Conservation (phyloP, 2,329 filamentous ascomycete species). For the Elsinoe fawcettii region DNA sequence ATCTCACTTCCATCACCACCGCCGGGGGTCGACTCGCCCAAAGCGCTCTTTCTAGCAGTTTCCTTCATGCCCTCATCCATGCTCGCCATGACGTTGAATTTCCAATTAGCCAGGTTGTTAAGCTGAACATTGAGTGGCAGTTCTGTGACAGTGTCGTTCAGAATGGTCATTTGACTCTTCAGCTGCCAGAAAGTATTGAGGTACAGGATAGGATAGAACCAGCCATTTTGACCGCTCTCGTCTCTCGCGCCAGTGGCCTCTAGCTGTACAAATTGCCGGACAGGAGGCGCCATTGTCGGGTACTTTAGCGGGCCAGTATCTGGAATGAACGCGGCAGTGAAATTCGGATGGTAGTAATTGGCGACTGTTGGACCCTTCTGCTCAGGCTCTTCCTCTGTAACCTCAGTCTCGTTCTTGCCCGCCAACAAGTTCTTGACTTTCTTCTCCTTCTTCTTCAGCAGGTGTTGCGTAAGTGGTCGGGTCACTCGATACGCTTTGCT, state of each 20-base stretch:
- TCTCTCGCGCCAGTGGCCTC: constrained; percentile 78
- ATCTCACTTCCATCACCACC: constrained; percentile 88
- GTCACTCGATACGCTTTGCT: constrained; percentile 74
- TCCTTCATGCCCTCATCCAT: constrained; percentile 85
- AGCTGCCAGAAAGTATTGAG: constrained; percentile 98
- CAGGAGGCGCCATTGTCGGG: constrained; percentile 60
- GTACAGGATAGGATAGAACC: constrained; percentile 88
- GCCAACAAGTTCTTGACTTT: constrained; percentile 82
- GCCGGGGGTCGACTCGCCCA: constrained; percentile 61
- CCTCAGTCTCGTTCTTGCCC: constrained; percentile 38
- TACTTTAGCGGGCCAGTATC: constrained; percentile 65
- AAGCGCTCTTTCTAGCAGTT: constrained; percentile 67
- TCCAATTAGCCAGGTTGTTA: constrained; percentile 75
- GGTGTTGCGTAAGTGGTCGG: constrained; percentile 79
- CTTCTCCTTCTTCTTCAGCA: constrained; percentile 78
- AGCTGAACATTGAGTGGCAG: constrained; percentile 78
- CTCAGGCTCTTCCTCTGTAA: constrained; percentile 44
- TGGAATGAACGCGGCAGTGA: constrained; percentile 80
- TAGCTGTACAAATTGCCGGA: constrained; percentile 69
- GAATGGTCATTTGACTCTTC: constrained; percentile 76
- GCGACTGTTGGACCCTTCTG: constrained; percentile 60
- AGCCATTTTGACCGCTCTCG: constrained; percentile 74
- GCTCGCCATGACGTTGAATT: constrained; percentile 76
- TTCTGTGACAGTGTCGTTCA: constrained; percentile 81
- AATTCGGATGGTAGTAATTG: constrained; percentile 92